phyloP scores from a whole-genome alignment of 352 stramenopile species.

The Plasmopara halstedii region DNA sequence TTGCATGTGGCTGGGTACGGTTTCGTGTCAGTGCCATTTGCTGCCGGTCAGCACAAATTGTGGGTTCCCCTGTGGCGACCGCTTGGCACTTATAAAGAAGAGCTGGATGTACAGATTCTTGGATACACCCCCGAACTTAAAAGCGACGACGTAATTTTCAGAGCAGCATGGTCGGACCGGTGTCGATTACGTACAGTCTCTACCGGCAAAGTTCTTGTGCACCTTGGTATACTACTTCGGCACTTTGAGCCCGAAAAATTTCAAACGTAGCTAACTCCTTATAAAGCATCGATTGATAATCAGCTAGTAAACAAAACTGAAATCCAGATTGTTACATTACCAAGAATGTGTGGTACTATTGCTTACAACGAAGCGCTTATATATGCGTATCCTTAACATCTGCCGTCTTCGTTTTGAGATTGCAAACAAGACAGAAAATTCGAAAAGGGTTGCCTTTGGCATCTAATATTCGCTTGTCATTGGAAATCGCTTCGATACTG shows the following conservation, averaged over 20 bases:
- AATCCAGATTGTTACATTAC: too few species aligned
- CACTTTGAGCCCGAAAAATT: constrained; percentile 34
- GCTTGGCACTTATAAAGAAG: constrained; percentile 41
- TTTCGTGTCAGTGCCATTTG: constrained; percentile 50
- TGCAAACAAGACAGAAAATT: constrained; percentile 25
- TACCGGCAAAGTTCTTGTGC: constrained; percentile 41
- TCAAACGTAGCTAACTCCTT: constrained; percentile 4
- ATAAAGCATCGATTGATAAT: too few species aligned
- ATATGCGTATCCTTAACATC: neutral
- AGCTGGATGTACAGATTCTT: constrained; percentile 39
- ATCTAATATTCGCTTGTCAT: constrained; percentile 18
- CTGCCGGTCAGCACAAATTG: constrained; percentile 38
- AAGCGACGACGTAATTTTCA: constrained; percentile 52
- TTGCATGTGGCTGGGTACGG: constrained; percentile 48
- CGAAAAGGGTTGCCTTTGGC: constrained; percentile 27
- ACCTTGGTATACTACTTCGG: constrained; percentile 40
- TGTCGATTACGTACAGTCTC: constrained; percentile 59
- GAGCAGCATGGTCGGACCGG: constrained; percentile 42
- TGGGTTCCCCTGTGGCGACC: constrained; percentile 48
- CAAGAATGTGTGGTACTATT: too few species aligned
- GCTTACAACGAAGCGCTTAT: neutral
- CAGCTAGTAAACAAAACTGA: too few species aligned
- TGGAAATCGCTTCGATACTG: constrained; percentile 23
- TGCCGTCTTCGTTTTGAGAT: constrained; percentile 13
- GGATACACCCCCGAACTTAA: constrained; percentile 47